Evolutionary conservation across 768 basidiomycete species (phyloP).

Genomic region (Suillus subalutaceus): DNA sequence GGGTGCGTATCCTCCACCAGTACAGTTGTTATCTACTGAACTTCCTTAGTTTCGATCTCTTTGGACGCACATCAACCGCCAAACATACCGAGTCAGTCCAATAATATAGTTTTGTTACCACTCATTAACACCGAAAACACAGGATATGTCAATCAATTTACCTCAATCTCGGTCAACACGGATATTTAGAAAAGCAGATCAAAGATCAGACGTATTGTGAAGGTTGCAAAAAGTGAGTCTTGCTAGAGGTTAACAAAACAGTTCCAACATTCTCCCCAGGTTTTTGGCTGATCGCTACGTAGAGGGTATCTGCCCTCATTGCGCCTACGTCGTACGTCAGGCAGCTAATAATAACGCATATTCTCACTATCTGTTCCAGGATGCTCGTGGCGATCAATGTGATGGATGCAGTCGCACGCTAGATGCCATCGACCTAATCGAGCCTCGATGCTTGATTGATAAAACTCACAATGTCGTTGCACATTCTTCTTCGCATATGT

Average conservation of each 20-base stretch:
- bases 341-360: neutral
- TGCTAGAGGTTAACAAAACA: too few species aligned
- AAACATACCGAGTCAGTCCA: conserved; percentile 79
- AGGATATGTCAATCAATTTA: conserved; percentile 94
- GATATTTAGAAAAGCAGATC: conserved; percentile 76
- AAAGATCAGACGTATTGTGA: conserved; percentile 96
- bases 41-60: conserved; percentile 81
- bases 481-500: conserved; percentile 86
- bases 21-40: neutral
- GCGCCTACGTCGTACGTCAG: conserved; percentile 71
- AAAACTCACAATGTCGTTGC: conserved; percentile 78
- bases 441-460: conserved; percentile 92
- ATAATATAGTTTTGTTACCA: neutral
- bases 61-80: conserved; percentile 92
- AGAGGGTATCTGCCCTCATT: conserved; percentile 97
- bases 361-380: conserved; percentile 44
- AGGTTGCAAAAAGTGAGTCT: conserved; percentile 75
- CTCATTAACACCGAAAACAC: conserved; percentile 1
- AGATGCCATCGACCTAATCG: conserved; percentile 90
- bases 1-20: conserved; percentile 49
- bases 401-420: conserved; percentile 91
- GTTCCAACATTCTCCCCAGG: conserved; percentile 39
- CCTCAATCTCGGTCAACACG: conserved; percentile 77
- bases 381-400: conserved; percentile 98
- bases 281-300: conserved; percentile 98